Evolutionary conservation across 2,329 filamentous ascomycete genomes (phyloP).

Genomic region (Colletotrichum sp.): DNA sequence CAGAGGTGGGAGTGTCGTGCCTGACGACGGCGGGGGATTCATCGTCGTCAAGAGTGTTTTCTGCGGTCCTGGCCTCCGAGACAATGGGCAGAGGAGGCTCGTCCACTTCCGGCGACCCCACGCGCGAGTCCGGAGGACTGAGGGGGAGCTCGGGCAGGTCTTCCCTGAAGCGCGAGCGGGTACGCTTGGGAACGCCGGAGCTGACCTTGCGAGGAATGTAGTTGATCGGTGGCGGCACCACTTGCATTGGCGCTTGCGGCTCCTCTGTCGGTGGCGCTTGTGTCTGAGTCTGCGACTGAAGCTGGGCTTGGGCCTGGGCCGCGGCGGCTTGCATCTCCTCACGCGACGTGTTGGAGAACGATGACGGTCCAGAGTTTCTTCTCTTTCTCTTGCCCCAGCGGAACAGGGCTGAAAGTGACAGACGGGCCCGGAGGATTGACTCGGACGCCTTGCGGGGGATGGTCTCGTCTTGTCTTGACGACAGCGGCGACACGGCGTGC

Average conservation of each 20-base stretch:
- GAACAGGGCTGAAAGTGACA: slow-evolving; percentile 78
- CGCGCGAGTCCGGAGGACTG: slow-evolving; percentile 83
- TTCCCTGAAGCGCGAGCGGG: slow-evolving; percentile 90
- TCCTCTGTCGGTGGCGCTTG: slow-evolving; percentile 37
- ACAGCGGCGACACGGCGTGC: slow-evolving; percentile 37
- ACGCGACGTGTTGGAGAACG: slow-evolving; percentile 91
- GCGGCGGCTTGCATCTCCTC: slow-evolving; percentile 72
- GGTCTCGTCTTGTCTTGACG: slow-evolving; percentile 49
- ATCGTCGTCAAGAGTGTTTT: background rate
- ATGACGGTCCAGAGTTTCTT: slow-evolving; percentile 66
- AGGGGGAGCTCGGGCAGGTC: slow-evolving; percentile 86
- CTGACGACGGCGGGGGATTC: slow-evolving; percentile 33
- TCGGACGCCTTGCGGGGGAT: slow-evolving; percentile 60
- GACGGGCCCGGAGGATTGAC: slow-evolving; percentile 49
- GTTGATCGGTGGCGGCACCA: slow-evolving; percentile 51
- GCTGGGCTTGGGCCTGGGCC: slow-evolving; percentile 13
- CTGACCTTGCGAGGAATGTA: slow-evolving; percentile 40
- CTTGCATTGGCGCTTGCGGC: slow-evolving; percentile 38
- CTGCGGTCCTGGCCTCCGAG: slow-evolving; percentile 29
- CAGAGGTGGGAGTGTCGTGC: slow-evolving; percentile 54
- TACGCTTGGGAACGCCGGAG: slow-evolving; percentile 70
- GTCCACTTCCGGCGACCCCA: slow-evolving; percentile 75
- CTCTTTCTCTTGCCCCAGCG: slow-evolving; percentile 68
- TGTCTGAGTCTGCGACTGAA: slow-evolving; percentile 31
- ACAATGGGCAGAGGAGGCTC: slow-evolving; percentile 46